Base-by-base conservation (phyloP, 192 early-diverging fungal species). In the Spinellus fusiger region DNA sequence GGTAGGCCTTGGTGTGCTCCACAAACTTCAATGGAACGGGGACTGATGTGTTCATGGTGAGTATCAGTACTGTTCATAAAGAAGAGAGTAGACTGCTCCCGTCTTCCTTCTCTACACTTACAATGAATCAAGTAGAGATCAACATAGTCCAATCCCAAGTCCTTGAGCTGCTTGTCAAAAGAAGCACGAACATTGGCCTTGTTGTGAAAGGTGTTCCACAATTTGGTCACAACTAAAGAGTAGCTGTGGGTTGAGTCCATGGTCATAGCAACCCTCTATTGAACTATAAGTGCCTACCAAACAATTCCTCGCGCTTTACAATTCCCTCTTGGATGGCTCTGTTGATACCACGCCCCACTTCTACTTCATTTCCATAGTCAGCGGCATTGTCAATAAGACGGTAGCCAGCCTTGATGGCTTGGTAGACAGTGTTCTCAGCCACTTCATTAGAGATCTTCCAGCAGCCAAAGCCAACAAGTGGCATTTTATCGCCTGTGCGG, bases 121-220 rank as follows among this genome's bases (percentile, higher is more conserved):
- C 68, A 88, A 62, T 91, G 88, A 26, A 93, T 78, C 32, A 91
- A 55, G 62, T 84, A 86, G 15, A 91, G 71, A 65, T 91, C 88
- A 38, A 90, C 23, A 64, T 87, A 86, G 1, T 76, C 69, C 48
- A 82, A 54, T 12, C 74, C 70, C 1, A 84, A 65, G 12, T 84
- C 75, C 48, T 68, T 65, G 31, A 88, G 69, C n/a, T 76, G 71
- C 32, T 64, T 64, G 23, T 84, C 70, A 49, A 83, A 77, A 13
- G 82, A 84, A 56, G 69, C 50, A 6, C 78, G 74, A 25, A 79
- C 80, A 31, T 81, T 70, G 15, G 79, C 70, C 63, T 71, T 70
- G 34, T 59, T 59, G 34, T 88, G 82, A 46, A 80, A 78, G n/a
- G 86, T 84, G 44, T 84, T 81, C 84, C 85, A 90, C 33, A 84